Percentiles rank a stretch among this genome's conserved stretches.
Conservation (phyloP, 2,329 filamentous ascomycete genomes). For the Xylariales sp. region DNA sequence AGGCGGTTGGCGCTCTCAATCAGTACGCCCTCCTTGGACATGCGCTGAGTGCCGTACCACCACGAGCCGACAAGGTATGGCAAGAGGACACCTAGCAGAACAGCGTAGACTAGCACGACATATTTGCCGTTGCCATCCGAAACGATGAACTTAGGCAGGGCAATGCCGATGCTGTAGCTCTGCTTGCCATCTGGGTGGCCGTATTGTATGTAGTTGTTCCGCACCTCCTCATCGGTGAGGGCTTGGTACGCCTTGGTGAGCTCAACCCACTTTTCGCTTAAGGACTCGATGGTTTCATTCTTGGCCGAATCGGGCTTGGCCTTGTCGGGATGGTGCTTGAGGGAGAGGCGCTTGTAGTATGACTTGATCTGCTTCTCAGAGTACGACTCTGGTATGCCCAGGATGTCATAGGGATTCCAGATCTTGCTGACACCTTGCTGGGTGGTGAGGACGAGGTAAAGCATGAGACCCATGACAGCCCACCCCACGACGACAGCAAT, state of each 20-base stretch:
- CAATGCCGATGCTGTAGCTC: slow-evolving; percentile 96
- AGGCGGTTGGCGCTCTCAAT: slow-evolving; percentile 92
- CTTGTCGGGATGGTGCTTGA: slow-evolving; percentile 92
- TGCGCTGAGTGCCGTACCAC: slow-evolving; percentile 96
- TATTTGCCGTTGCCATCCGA: slow-evolving; percentile 95
- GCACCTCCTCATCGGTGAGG: slow-evolving; percentile 92
- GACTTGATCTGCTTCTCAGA: slow-evolving; percentile 89
- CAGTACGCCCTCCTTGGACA: slow-evolving; percentile 89
- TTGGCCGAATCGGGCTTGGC: slow-evolving; percentile 73
- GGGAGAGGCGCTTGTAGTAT: slow-evolving; percentile 81
- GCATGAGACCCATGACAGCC: slow-evolving; percentile 81
- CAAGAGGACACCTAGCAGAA: slow-evolving; percentile 81
- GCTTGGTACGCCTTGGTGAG: slow-evolving; percentile 98
- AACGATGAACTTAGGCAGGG: slow-evolving; percentile 87
- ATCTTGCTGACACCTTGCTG: slow-evolving; percentile 68
- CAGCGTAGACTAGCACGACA: slow-evolving; percentile 83
- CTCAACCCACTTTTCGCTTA: slow-evolving; percentile 90
- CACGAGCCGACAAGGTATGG: slow-evolving; percentile 93
- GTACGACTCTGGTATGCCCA: slow-evolving; percentile 80
- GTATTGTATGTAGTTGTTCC: slow-evolving; percentile 94
- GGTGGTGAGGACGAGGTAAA: slow-evolving; percentile 82
- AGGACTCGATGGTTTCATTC: slow-evolving; percentile 80
- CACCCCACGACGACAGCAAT: slow-evolving; percentile 74
- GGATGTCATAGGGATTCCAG: slow-evolving; percentile 77
- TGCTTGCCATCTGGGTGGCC: slow-evolving; percentile 98